Evolutionary conservation across 2,329 filamentous ascomycete species (phyloP).

Genomic region (Alternaria infectoria): DNA sequence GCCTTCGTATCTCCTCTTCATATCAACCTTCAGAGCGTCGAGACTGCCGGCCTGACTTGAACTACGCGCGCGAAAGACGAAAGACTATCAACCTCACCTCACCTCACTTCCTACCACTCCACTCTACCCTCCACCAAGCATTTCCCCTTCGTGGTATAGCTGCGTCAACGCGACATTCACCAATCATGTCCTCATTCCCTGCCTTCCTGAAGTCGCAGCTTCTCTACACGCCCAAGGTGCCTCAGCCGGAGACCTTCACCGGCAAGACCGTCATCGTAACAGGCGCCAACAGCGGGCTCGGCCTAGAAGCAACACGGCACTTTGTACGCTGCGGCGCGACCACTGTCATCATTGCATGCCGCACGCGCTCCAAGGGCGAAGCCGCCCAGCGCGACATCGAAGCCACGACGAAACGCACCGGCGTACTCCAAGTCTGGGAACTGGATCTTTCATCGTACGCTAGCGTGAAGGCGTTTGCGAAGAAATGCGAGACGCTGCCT

Average conservation of each 20-base stretch:
- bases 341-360: constrained; percentile 52
- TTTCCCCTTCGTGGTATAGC: not conserved
- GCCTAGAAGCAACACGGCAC: constrained; percentile 41
- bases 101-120: not conserved
- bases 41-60: not conserved
- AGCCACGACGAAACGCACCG: constrained; percentile 29
- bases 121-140: not conserved
- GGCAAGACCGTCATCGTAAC: constrained; percentile 53
- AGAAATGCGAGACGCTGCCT: constrained; percentile 17
- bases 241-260: constrained; percentile 11
- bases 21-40: not conserved
- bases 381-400: constrained; percentile 50
- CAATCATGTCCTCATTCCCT: constrained; percentile 4
- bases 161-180: not conserved
- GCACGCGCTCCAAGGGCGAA: constrained; percentile 48
- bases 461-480: constrained; percentile 43
- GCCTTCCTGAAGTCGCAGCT: constrained; percentile 5
- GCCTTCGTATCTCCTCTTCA: not conserved
- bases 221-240: constrained; percentile 2
- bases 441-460: constrained; percentile 51
- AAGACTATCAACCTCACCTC: not conserved
- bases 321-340: constrained; percentile 45
- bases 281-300: constrained; percentile 53
- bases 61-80: not conserved
- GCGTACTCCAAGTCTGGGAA: constrained; percentile 52